phyloP scores from a whole-genome alignment of 176 grass and related monocot species.

The Dactylis glomerata region DNA sequence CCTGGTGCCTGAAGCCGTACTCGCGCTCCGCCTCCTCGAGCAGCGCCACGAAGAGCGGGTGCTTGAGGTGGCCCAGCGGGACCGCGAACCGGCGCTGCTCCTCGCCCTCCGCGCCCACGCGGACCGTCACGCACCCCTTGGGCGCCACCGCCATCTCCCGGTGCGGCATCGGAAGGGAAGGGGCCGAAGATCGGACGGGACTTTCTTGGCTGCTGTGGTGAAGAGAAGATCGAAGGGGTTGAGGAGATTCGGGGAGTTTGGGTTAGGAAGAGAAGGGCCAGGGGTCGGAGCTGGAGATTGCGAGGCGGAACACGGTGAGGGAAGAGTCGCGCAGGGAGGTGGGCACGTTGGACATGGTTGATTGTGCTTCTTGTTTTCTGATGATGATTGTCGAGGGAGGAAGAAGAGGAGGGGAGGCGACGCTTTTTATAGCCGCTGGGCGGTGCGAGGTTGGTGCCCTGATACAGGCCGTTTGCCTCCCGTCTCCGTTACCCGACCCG shows the following conservation, averaged over 20 bases:
- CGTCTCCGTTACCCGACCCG: no score
- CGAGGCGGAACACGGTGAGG: constrained; percentile 76
- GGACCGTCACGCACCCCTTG: constrained; percentile 78
- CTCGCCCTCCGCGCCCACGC: constrained; percentile 70
- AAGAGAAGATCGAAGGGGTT: background rate
- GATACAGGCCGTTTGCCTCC: background rate
- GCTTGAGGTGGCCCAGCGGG: constrained; percentile 70
- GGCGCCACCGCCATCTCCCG: constrained; percentile 26
- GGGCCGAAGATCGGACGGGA: background rate
- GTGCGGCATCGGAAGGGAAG: background rate
- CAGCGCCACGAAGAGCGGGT: constrained; percentile 80
- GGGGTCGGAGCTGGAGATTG: constrained; percentile 68
- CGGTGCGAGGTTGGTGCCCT: background rate
- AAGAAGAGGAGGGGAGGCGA: background rate
- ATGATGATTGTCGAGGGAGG: background rate
- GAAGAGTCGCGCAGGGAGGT: constrained; percentile 62
- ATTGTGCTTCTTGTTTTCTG: background rate
- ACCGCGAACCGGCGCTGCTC: constrained; percentile 73
- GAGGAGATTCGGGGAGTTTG: background rate
- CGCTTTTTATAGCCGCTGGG: constrained; percentile 27
- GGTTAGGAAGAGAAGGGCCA: constrained; percentile 55
- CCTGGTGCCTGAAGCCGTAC: constrained; percentile 75
- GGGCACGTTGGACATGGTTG: constrained; percentile 83
- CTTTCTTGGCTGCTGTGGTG: background rate
- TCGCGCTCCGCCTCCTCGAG: constrained; percentile 73